Percentiles rank a stretch among this genome's conserved stretches.
Conservation (phyloP, 2,329 filamentous ascomycete species). For the Zymoseptoria tritici region DNA sequence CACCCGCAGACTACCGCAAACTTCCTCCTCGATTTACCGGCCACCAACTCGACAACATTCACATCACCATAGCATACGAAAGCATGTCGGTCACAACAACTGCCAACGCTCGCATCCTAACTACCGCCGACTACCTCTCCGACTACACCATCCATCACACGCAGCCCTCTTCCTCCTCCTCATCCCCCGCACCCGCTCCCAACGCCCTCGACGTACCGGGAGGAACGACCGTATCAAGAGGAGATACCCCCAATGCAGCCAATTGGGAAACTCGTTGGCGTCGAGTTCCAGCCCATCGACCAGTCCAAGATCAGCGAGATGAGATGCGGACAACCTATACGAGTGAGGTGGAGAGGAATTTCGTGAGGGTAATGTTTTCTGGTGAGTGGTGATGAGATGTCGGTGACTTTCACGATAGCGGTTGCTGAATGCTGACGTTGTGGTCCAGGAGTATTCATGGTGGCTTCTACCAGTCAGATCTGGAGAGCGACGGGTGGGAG, state of each 20-base stretch:
- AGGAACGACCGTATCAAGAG: too few relatives aligned
- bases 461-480: constrained; percentile 31
- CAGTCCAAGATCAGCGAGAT: constrained; percentile 35
- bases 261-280: constrained; percentile 45
- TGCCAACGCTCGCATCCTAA: constrained; percentile 33
- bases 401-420: constrained; percentile 17
- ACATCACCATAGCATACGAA: background rate
- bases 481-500: constrained; percentile 47
- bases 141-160: constrained; percentile 43
- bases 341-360: constrained; percentile 40
- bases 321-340: constrained; percentile 37
- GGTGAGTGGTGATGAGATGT: constrained; percentile 33
- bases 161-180: constrained; percentile 17
- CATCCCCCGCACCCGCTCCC: constrained; percentile 25
- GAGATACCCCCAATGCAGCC: too few relatives aligned
- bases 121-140: constrained; percentile 32
- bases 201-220: constrained; percentile 26
- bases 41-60: background rate
- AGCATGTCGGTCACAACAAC: constrained; percentile 41
- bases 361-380: constrained; percentile 46
- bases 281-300: constrained; percentile 42
- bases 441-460: too few relatives aligned
- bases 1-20: background rate
- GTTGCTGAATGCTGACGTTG: too few relatives aligned
- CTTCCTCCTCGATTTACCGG: background rate